Base-by-base conservation (phyloP, 306 rosid genomes). In the Trifolium pratense region DNA sequence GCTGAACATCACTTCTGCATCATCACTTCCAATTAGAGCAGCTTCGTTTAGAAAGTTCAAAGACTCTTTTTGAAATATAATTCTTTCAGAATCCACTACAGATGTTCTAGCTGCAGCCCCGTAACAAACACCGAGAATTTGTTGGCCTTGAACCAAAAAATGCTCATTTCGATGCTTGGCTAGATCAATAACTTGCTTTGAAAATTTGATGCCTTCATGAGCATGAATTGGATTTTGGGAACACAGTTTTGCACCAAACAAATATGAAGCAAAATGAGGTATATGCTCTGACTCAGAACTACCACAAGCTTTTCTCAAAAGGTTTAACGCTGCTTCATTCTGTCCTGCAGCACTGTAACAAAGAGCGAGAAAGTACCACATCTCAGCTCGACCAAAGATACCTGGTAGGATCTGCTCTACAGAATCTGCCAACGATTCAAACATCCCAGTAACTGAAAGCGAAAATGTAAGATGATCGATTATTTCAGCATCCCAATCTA, bases 321-420 rank as follows among this genome's bases (percentile, higher is more conserved):
- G 88, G 84, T 85, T 91, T 78, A 89, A 58, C 43, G 99, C 96
- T 23, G 73, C 73, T 82, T 88, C 96, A 23, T 82, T 72, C 14
- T 84, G 76, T 65, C 95, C 96, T 23, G 88, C 90, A 2, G 96
- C 97, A 76, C 85, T 84, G 73, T 87, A 89, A 81, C 97, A 94
- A 61, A 94, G 97, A 73, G 99, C 95, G 55, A 94, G 99, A 75
- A 86, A 79, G 85, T 89, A 89, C 95, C 97, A 91, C 75, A 87
- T 86, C 78, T 91, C 91, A 6, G 88, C 85, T 78, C 99, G 86
- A 65, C 68, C 62, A 46, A 80, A 86, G 31, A 84, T 77, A 48
- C 96, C 97, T 0, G 97, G 97, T 81, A 86, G 86, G 69, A 85
- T 76, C 91, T 90, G 92, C 84, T 91, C 96, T 45, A 87, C 78